Base-by-base conservation (phyloP, 257 asterid species). In the Solanum habrochaites region DNA sequence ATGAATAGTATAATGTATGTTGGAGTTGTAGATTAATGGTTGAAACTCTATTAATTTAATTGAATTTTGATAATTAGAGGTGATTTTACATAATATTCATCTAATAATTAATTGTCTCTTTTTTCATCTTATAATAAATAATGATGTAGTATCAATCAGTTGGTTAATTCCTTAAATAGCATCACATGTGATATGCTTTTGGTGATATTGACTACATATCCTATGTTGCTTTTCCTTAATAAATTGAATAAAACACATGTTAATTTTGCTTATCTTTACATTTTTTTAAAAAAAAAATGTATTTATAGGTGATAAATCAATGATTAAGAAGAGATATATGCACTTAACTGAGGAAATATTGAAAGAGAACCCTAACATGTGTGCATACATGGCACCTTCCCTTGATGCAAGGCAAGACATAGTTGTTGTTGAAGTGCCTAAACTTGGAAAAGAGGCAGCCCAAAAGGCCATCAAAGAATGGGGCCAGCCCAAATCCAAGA, bases 401-500 rank as follows among this genome's bases (percentile, higher is more conserved):
- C 91, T 95, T 1, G 96, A 94, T 85, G 94, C 92, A 1, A 89
- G 98, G 45, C 98, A 94, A 66, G 98, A 95, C 90, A 93, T 94
- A 9, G 94, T 92, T 60, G 96, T 94, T 29, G 95, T 91, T 69
- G 98, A 95, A 90, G 95, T 95, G 10, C 97, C 98, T 0, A 94
- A 93, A 86, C 94, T 94, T 1, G 98, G 98, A 1, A 95, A 93
- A 75, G 98, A 94, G 43, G 98, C 98, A 0, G 95, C 98, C 74
- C 96, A 93, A 75, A 93, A 92, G 85, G 98, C 98, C 1, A 93
- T 94, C 83, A 93, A 93, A 32, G 98, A 95, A 72, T 94, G 98
- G 98, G 98, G 98, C 2, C 96, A 94, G 88, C 95, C 98, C 10
- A 95, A 95, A 16, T 94, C 98, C 7, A 93, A 92, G 60, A 95